Conservation (phyloP, 345 rosid species). For the Populus euphratica region DNA sequence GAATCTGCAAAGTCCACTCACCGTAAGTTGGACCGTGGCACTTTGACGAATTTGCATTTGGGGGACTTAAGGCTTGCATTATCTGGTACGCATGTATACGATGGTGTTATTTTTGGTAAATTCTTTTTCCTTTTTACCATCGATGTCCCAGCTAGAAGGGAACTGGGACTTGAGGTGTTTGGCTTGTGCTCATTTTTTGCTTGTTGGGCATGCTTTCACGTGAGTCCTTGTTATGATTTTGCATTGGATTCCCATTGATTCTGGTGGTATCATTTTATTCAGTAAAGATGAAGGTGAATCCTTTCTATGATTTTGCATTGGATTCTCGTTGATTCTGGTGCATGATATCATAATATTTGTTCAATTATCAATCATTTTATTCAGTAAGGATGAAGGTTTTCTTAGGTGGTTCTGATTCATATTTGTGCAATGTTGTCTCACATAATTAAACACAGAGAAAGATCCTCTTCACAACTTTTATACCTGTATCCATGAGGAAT, state of each 20-base stretch:
- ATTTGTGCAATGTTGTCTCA: no score
- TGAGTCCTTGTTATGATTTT: no score
- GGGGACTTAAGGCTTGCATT: conserved; percentile 66
- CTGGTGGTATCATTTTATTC: no score
- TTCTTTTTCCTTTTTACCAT: not conserved
- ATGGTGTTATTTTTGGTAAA: not conserved
- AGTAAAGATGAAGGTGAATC: not conserved
- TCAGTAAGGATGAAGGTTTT: no score
- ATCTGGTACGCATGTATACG: conserved; percentile 22
- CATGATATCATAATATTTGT: no score
- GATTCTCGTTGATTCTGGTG: no score
- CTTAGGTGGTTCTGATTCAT: no score
- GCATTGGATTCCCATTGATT: no score
- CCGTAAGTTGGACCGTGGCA: conserved; percentile 53
- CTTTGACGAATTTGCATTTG: conserved; percentile 46
- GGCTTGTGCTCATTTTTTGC: not conserved
- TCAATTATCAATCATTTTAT: no score
- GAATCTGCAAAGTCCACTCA: conserved; percentile 60
- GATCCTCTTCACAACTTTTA: not conserved
- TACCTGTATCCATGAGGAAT: not conserved
- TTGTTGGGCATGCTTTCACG: not conserved
- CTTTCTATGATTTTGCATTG: no score
- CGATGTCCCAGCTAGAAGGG: not conserved
- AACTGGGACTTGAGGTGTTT: not conserved
- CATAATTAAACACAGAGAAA: not conserved